Percentiles rank a stretch among this genome's conserved stretches.
phyloP scores from a whole-genome alignment of 2,329 filamentous ascomycete species.

The Clonostachys sp. region DNA sequence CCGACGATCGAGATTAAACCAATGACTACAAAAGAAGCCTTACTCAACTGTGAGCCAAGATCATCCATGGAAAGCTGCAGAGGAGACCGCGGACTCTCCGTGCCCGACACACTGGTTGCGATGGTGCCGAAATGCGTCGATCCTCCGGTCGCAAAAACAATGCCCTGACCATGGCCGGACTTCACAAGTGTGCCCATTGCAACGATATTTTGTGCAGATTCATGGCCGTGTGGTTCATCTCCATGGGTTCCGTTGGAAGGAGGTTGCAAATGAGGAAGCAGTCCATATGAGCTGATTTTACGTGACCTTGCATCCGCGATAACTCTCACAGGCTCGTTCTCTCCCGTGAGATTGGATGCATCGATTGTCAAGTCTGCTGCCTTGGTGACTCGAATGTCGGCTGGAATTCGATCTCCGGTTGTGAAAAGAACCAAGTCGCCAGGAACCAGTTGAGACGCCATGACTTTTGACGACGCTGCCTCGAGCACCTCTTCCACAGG shows the following conservation, averaged over 20 bases:
- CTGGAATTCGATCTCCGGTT: slow-evolving; percentile 92
- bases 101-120: slow-evolving; percentile 87
- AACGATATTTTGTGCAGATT: slow-evolving; percentile 83
- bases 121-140: slow-evolving; percentile 96
- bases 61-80: slow-evolving; percentile 95
- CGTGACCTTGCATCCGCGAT: slow-evolving; percentile 52
- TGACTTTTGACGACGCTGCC: slow-evolving; percentile 75
- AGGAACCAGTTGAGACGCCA: slow-evolving; percentile 81
- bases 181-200: slow-evolving; percentile 98
- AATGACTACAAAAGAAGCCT: slow-evolving; percentile 94
- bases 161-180: slow-evolving; percentile 89
- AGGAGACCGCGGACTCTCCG: slow-evolving; percentile 90
- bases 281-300: slow-evolving; percentile 15
- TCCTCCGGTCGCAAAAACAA: slow-evolving; percentile 94
- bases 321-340: slow-evolving; percentile 89
- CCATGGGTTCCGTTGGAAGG: not conserved
- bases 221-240: slow-evolving; percentile 46
- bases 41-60: slow-evolving; percentile 93
- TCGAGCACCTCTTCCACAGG: slow-evolving; percentile 62
- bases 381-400: slow-evolving; percentile 90
- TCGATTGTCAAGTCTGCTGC: slow-evolving; percentile 90
- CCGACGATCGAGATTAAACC: slow-evolving; percentile 89
- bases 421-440: slow-evolving; percentile 93
- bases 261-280: slow-evolving; percentile 11
- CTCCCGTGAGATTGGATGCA: slow-evolving; percentile 92